Evolutionary conservation across 805 yeast species (phyloP), one percentile per base, ranked within the genome.

Genomic region (Suhomyces canberraensis): DNA sequence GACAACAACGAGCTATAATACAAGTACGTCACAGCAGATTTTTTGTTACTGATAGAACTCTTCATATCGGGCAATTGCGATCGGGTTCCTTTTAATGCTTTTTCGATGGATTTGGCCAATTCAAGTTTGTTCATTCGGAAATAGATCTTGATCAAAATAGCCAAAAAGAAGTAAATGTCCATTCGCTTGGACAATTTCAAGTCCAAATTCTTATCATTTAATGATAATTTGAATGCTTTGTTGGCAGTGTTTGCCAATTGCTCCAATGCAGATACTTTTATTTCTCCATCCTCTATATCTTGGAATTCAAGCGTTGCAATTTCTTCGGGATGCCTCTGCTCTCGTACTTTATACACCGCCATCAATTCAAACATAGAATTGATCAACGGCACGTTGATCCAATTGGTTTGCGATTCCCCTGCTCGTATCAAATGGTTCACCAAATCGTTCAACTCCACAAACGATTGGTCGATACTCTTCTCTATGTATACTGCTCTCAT

Each of bases 191-290:
- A 76, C 11, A 50, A 48, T 0, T 31, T 34, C 15, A 57, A 32
- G 18, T 73, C 74, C n/a, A 76, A 73, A 42, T 78, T 79, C 40
- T 90, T 73, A 58, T 89, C 96, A 44, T 84, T 85, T 29, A 89
- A 65, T 44, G 95, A 85, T 3, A 84, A 54, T 40, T 83, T 85
- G 61, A 87, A 84, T 5, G 90, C 75, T 41, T 78, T 72, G 56
- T 87, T 88, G 37, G 88, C 69, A 2, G 81, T 71, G 42, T 79
- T 66, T 0, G 86, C 81, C 28, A 85, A 73, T 30, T 66, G 68
- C 39, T 79, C 84, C 41, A 75, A 44, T 4, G 59, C 45, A 15
- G 62, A 44, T 11, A 46, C 37, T 11, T 60, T 44, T 37, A 35
- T 15, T 57, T 60, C 18, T 29, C 21, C 8, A 11, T 33, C 33